Base-by-base conservation (phyloP, 257 asterid genomes). In the Nicotiana noctiflora region DNA sequence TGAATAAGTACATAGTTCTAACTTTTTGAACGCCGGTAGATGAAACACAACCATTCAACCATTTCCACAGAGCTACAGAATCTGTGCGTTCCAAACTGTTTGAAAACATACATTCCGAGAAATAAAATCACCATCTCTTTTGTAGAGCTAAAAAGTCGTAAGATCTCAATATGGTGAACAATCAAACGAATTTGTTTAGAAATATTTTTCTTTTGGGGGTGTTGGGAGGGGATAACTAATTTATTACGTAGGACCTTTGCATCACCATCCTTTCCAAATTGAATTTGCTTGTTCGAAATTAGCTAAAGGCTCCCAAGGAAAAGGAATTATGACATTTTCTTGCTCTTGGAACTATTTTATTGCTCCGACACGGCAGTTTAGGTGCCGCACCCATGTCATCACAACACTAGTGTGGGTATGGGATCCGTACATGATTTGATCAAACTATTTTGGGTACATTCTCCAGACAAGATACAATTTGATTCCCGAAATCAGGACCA, bases 1-100 rank as follows among this genome's bases (percentile, higher is more conserved):
- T 44, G 11, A 72, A 46, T 44, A 46, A 72, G 77, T 40, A 68
- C 77, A 72, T 19, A 44, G 78, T 72, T 37, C 40, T 34, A 46
- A 72, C 7, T 21, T 21, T 72, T 72, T 29, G 8, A 3, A 46
- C 21, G 46, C 77, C 46, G 46, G 57, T 3, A 46, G 40, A 72
- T 8, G 14, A 37, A 70, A 72, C 21, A 72, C 23, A 72, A 23
- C 25, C 25, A 7, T 6, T 72, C 60, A 46, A 21, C 60, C 40
- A 72, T 23, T 72, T 72, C 78, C 60, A 72, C 40, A 21, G 57
- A 72, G 60, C 77, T 72, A 72, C 40, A 23, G 53, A 72, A 72
- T 44, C 60, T 18, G 46, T 46, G 23, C 23, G 21, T 7, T 72
- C 60, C 59, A 13, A 2, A 44, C 15, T 72, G 60, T 46, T 21